A percentile compares a stretch with the other conserved stretches of the same genome.
Conservation (phyloP, 352 stramenopile species). For the Phytophthora citricola region DNA sequence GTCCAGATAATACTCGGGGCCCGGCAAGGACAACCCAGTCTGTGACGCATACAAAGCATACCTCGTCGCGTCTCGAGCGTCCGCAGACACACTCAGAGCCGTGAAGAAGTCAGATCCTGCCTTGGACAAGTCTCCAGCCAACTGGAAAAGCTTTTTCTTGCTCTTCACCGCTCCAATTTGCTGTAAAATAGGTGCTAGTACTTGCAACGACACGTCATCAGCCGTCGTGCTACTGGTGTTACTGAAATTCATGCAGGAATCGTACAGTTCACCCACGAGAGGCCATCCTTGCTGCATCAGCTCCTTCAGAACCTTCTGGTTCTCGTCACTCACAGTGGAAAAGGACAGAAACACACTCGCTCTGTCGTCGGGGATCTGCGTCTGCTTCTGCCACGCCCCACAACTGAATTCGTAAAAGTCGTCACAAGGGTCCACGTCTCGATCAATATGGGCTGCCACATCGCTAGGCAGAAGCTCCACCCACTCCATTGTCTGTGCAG, state of each 20-base stretch:
- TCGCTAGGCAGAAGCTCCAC: slow-evolving; percentile 38
- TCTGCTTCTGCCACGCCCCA: slow-evolving; percentile 53
- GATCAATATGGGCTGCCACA: slow-evolving; percentile 57
- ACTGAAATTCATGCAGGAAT: slow-evolving; percentile 71
- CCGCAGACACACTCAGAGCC: slow-evolving; percentile 63
- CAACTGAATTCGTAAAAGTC: slow-evolving; percentile 86
- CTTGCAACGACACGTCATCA: slow-evolving; percentile 22
- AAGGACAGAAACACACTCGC: slow-evolving; percentile 46
- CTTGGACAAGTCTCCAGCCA: slow-evolving; percentile 62
- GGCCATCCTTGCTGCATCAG: slow-evolving; percentile 74
- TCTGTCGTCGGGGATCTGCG: slow-evolving; percentile 48
- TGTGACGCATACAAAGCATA: slow-evolving; percentile 89
- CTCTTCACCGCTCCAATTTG: slow-evolving; percentile 41
- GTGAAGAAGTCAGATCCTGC: slow-evolving; percentile 85
- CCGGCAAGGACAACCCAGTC: slow-evolving; percentile 86
- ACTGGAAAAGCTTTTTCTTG: slow-evolving; percentile 52
- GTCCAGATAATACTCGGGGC: slow-evolving; percentile 94
- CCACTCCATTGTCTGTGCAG: slow-evolving; percentile 10
- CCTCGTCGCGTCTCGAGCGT: slow-evolving; percentile 86
- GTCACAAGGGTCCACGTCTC: slow-evolving; percentile 53
- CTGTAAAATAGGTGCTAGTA: slow-evolving; percentile 45
- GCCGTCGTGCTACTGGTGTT: slow-evolving; percentile 52
- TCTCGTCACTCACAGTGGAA: slow-evolving; percentile 39
- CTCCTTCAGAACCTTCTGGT: slow-evolving; percentile 50
- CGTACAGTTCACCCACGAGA: slow-evolving; percentile 60